Evolutionary conservation across 352 stramenopile genomes (phyloP).

Genomic region (Phytophthora melonis): DNA sequence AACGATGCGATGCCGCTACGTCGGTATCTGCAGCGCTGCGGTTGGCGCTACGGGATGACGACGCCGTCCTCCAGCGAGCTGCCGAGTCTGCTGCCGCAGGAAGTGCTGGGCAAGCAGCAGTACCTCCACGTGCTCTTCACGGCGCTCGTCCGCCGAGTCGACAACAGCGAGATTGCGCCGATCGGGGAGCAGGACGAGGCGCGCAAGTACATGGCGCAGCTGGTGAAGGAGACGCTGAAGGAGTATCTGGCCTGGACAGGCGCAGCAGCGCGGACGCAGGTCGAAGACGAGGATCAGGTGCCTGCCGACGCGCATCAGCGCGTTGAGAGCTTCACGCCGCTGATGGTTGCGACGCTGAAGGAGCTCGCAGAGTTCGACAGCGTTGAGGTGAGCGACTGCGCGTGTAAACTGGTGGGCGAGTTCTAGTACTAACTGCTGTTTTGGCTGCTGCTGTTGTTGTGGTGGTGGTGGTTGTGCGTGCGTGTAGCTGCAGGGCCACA

Average conservation of each 20-base stretch:
- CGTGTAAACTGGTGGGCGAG: neutral
- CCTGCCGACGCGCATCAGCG: conserved; percentile 64
- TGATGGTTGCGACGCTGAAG: conserved; percentile 62
- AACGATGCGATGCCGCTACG: conserved; percentile 75
- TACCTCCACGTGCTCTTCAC: conserved; percentile 77
- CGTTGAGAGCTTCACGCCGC: conserved; percentile 57
- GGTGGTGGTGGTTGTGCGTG: conserved; percentile 8
- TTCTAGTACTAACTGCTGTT: neutral
- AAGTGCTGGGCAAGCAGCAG: conserved; percentile 81
- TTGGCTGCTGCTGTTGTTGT: neutral
- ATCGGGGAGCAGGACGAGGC: conserved; percentile 68
- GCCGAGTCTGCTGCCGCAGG: conserved; percentile 74
- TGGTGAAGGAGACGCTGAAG: conserved; percentile 68
- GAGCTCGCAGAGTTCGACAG: conserved; percentile 61
- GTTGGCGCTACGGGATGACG: conserved; percentile 63
- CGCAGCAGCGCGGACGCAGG: conserved; percentile 12
- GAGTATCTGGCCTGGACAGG: conserved; percentile 80
- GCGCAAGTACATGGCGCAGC: conserved; percentile 68
- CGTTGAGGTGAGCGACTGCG: conserved; percentile 52
- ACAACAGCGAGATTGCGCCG: conserved; percentile 35
- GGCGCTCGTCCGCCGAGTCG: conserved; percentile 34
- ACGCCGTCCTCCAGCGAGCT: conserved; percentile 49
- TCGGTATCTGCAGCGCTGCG: conserved; percentile 51
- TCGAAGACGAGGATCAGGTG: conserved; percentile 26
- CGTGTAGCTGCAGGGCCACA: conserved; percentile 66